Evolutionary conservation across 805 yeast genomes (phyloP).

Genomic region (Cyberlindnera americana): DNA sequence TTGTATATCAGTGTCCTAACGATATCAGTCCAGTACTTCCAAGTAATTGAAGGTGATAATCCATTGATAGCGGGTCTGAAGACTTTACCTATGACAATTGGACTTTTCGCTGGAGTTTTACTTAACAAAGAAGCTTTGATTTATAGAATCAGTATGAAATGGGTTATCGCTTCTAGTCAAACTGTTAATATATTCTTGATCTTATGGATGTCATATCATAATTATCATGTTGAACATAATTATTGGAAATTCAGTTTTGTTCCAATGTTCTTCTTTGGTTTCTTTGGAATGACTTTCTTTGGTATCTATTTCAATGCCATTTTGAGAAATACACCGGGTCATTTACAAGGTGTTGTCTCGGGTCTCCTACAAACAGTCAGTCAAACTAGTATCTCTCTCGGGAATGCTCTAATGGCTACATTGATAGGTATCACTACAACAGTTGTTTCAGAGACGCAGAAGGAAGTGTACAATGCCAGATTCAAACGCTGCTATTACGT

Average conservation of each 20-base stretch:
- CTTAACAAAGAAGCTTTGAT: slow-evolving; percentile 23
- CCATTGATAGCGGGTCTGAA: slow-evolving; percentile 36
- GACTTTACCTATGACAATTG: slow-evolving; percentile 32
- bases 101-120: slow-evolving; percentile 28
- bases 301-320: not conserved
- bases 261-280: not conserved
- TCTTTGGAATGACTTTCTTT: not conserved
- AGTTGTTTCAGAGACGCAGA: not conserved
- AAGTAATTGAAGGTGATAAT: slow-evolving; percentile 27
- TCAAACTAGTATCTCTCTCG: slow-evolving; percentile 22
- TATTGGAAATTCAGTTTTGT: not conserved
- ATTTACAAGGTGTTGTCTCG: not conserved
- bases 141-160: slow-evolving; percentile 8
- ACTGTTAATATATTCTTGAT: slow-evolving; percentile 15
- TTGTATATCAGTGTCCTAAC: not conserved
- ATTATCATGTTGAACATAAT: not conserved
- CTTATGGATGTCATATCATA: not conserved
- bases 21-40: not conserved
- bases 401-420: slow-evolving; percentile 27
- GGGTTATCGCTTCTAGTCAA: slow-evolving; percentile 15
- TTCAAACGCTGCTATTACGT: not conserved
- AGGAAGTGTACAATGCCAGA: not conserved
- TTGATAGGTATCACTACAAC: slow-evolving; percentile 23
- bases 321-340: not conserved
- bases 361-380: not conserved